Evolutionary conservation across 176 grass and related monocot genomes (phyloP).

Genomic region (Rhipidocladum racemiflorum): DNA sequence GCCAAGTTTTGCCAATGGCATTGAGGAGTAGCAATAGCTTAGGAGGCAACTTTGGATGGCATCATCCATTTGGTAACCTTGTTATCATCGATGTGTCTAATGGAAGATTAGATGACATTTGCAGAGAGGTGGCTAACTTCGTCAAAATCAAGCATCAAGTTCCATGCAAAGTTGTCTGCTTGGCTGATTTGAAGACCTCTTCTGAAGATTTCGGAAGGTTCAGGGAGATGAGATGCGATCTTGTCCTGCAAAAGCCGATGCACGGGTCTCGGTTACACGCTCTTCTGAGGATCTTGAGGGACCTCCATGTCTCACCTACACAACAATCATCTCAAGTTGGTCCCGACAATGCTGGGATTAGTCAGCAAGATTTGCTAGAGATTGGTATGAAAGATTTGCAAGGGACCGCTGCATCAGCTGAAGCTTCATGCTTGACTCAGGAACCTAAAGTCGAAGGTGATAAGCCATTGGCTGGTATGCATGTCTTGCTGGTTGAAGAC

Average conservation of each 20-base stretch:
- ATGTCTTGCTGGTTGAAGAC: conserved; percentile 65
- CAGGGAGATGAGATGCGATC: conserved; percentile 26
- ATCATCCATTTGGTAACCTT: conserved; percentile 31
- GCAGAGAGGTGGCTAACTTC: conserved; percentile 16
- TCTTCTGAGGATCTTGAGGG: conserved; percentile 26
- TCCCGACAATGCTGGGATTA: neutral
- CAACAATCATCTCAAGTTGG: neutral
- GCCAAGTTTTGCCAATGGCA: conserved; percentile 28
- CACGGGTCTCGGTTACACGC: conserved; percentile 57
- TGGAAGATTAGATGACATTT: conserved; percentile 18
- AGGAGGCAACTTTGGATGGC: neutral
- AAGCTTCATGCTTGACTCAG: neutral
- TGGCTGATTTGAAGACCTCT: conserved; percentile 43
- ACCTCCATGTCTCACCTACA: conserved; percentile 22
- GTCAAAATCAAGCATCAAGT: conserved; percentile 12
- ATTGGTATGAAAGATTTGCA: neutral
- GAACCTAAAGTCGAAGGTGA: conserved; percentile 13
- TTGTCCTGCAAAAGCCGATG: conserved; percentile 61
- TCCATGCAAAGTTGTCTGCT: conserved; percentile 48
- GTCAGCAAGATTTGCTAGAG: neutral
- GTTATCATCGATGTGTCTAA: conserved; percentile 43
- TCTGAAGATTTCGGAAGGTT: conserved; percentile 37
- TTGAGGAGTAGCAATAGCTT: conserved; percentile 19
- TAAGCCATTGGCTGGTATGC: conserved; percentile 50
- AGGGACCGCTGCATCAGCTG: neutral